phyloP scores from a whole-genome alignment of 257 asterid genomes.

The Nicotiana attenuata region DNA sequence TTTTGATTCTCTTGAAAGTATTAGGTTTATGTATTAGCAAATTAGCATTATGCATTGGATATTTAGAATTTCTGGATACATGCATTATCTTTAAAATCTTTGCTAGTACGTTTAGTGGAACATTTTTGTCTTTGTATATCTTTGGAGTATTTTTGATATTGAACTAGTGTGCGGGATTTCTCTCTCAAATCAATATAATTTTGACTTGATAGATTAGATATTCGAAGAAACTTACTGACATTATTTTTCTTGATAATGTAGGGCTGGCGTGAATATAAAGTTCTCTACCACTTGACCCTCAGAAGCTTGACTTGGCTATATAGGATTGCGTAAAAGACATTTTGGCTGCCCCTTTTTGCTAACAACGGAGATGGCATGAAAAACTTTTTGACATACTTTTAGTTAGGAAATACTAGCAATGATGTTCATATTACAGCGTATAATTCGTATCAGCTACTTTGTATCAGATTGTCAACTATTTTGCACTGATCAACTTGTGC shows the following conservation, averaged over 20 bases:
- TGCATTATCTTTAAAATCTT: too few species aligned
- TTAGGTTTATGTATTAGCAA: too few species aligned
- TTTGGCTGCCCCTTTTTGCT: neutral
- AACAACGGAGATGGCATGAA: neutral
- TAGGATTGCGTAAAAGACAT: neutral
- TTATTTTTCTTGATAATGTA: constrained; percentile 2
- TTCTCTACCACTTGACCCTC: neutral
- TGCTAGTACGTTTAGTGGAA: neutral
- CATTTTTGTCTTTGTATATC: neutral
- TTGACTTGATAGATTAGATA: too few species aligned
- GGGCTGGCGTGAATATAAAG: neutral
- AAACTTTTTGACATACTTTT: neutral
- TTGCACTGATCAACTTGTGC: neutral
- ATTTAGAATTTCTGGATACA: too few species aligned
- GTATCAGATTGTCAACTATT: neutral
- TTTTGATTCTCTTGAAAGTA: too few species aligned
- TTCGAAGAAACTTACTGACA: neutral
- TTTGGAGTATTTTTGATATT: too few species aligned
- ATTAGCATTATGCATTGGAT: too few species aligned
- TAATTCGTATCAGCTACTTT: neutral
- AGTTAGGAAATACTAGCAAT: neutral
- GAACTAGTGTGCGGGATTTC: neutral
- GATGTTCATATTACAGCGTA: neutral
- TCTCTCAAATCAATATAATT: neutral
- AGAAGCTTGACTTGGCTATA: neutral